phyloP scores from a whole-genome alignment of 345 rosid genomes.

The Aurinia saxatilis region DNA sequence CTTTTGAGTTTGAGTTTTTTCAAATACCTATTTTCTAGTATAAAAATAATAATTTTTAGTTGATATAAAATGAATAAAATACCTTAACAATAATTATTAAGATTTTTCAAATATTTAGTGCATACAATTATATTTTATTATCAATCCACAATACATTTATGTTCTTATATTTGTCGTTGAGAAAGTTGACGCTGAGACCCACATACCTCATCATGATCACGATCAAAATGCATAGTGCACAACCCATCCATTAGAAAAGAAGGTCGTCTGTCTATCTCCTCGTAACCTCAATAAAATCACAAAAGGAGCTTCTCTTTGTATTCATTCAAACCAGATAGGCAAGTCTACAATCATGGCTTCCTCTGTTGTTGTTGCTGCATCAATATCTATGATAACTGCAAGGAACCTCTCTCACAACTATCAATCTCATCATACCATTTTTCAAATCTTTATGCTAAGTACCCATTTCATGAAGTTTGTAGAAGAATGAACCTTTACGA shows the following conservation, averaged over 20 bases:
- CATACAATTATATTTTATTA: too few relatives aligned
- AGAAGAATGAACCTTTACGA: background rate
- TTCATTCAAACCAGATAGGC: constrained; percentile 3
- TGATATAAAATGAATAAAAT: too few relatives aligned
- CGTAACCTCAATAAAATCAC: background rate
- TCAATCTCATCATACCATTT: constrained; percentile 4
- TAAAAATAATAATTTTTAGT: too few relatives aligned
- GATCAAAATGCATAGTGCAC: background rate
- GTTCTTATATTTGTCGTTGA: background rate
- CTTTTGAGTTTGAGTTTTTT: too few relatives aligned
- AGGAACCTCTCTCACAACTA: too few relatives aligned
- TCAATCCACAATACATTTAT: background rate
- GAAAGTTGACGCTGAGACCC: background rate
- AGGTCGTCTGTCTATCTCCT: background rate
- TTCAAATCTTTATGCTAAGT: background rate
- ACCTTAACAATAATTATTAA: too few relatives aligned
- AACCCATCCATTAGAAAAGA: background rate
- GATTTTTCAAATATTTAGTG: too few relatives aligned
- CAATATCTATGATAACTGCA: constrained; percentile 14
- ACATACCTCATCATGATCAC: background rate
- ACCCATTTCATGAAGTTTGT: too few relatives aligned
- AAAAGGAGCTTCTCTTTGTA: background rate
- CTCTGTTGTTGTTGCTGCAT: constrained; percentile 18
- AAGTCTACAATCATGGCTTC: constrained; percentile 26
- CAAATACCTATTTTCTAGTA: too few relatives aligned